A percentile compares a stretch with the other conserved stretches of the same genome.
These are phyloP conservation scores for Ceratobasidium sp. DNA, from an alignment of 1,284 basidiomycete species.

Conservation along the genomic window DNA sequence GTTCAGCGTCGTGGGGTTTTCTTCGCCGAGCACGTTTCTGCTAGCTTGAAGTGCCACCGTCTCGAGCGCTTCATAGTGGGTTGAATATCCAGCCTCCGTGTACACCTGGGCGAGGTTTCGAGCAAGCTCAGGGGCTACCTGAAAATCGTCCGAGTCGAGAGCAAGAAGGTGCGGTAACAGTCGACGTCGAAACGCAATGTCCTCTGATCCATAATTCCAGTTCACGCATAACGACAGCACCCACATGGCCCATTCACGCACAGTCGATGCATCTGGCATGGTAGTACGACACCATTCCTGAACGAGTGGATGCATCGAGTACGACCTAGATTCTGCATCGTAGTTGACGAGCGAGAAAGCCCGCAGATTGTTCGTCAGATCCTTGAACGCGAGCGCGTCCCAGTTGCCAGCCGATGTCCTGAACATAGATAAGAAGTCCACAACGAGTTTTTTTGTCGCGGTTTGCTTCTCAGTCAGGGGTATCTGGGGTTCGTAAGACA, in stretches of 20 bases:
- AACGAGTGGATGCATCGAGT: conserved; percentile 16
- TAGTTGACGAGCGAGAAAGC: conserved; percentile 12
- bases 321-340: neutral
- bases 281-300: neutral
- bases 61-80: no score
- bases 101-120: no score
- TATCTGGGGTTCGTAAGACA: neutral
- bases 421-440: neutral
- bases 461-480: neutral
- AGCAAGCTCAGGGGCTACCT: no score
- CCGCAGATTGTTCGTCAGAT: neutral
- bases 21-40: no score
- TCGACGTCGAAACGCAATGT: no score
- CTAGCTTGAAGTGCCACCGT: no score
- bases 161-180: no score
- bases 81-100: no score
- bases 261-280: neutral
- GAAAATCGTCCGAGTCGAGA: no score
- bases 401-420: neutral
- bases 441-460: neutral
- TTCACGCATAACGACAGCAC: no score
- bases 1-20: no score
- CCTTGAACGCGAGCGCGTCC: neutral
- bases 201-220: no score
- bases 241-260: neutral